Conservation (phyloP, 2,329 filamentous ascomycete species). For the Nigrospora oryzae region DNA sequence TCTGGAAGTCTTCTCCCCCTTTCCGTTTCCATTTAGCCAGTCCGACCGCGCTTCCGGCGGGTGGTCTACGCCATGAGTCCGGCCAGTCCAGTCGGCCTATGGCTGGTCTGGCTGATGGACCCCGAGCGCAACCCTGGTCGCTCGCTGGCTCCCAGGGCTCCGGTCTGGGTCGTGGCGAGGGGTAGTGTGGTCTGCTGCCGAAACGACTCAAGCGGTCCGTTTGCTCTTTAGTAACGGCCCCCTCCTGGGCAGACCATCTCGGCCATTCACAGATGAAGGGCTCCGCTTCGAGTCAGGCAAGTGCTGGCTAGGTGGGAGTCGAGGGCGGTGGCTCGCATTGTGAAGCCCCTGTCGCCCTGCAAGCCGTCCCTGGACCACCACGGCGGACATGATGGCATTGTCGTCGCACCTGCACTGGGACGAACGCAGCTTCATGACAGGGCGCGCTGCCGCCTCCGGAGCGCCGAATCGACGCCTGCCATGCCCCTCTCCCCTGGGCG, state of each 20-base stretch:
- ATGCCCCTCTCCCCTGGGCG: not conserved
- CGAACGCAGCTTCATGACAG: too few relatives aligned
- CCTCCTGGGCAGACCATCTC: slow-evolving; percentile 3
- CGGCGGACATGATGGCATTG: too few relatives aligned
- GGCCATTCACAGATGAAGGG: slow-evolving; percentile 4
- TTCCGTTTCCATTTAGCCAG: slow-evolving; percentile 5
- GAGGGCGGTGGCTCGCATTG: too few relatives aligned
- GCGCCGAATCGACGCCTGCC: too few relatives aligned
- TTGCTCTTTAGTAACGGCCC: slow-evolving; percentile 1
- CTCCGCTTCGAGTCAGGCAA: slow-evolving; percentile 8
- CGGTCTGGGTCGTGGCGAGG: slow-evolving; percentile 11
- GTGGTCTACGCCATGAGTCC: not conserved
- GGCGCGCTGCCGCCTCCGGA: too few relatives aligned
- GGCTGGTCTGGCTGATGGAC: not conserved
- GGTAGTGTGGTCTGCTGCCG: slow-evolving; percentile 6
- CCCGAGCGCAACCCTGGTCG: not conserved
- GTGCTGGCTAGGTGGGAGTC: slow-evolving; percentile 1
- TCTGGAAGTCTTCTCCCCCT: not conserved
- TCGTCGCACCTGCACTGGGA: too few relatives aligned
- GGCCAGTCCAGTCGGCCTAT: not conserved
- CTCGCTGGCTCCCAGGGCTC: slow-evolving; percentile 8
- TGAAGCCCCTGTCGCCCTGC: too few relatives aligned
- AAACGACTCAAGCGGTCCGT: slow-evolving; percentile 8
- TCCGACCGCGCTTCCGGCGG: slow-evolving; percentile 2
- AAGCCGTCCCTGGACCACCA: too few relatives aligned